A percentile compares a stretch with the other conserved stretches of the same genome.
These are phyloP conservation scores for Glebionis coronaria DNA, from an alignment of 129 eudicot species.

Conservation along the genomic window DNA sequence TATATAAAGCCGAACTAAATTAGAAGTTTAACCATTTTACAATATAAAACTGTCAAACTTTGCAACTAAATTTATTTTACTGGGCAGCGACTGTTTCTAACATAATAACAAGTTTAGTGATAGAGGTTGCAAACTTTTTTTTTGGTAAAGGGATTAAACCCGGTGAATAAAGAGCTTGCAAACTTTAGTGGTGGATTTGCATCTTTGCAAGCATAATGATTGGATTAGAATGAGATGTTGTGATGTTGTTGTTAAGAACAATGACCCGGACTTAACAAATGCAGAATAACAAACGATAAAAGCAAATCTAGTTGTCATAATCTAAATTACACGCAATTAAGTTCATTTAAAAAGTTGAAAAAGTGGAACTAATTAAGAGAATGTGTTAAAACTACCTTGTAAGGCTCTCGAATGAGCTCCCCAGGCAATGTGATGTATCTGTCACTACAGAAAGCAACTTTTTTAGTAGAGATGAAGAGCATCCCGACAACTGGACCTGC, in stretches of 20 bases:
- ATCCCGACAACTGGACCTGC: slow-evolving; percentile 63
- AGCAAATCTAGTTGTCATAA: background rate
- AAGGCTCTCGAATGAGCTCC: slow-evolving; percentile 40
- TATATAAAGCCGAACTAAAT: background rate
- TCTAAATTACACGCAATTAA: too few species aligned
- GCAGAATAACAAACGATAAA: background rate
- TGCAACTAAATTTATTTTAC: background rate
- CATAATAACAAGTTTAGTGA: background rate
- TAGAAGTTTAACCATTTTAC: background rate
- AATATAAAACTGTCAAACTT: background rate
- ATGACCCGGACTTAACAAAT: background rate
- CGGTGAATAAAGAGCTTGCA: too few species aligned
- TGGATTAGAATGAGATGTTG: background rate
- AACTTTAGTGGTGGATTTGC: background rate
- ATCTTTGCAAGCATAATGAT: background rate
- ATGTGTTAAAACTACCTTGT: slow-evolving; percentile 40
- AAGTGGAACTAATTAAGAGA: background rate
- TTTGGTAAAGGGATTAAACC: too few species aligned
- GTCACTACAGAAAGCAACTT: slow-evolving; percentile 60
- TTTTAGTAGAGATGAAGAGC: slow-evolving; percentile 53
- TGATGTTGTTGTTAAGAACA: background rate
- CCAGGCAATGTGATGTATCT: slow-evolving; percentile 41
- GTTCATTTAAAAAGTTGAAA: background rate
- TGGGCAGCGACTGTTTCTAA: background rate
- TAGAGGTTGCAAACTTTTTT: background rate